Conservation (phyloP, 1,284 basidiomycete species). For the Ustilago tritici region DNA sequence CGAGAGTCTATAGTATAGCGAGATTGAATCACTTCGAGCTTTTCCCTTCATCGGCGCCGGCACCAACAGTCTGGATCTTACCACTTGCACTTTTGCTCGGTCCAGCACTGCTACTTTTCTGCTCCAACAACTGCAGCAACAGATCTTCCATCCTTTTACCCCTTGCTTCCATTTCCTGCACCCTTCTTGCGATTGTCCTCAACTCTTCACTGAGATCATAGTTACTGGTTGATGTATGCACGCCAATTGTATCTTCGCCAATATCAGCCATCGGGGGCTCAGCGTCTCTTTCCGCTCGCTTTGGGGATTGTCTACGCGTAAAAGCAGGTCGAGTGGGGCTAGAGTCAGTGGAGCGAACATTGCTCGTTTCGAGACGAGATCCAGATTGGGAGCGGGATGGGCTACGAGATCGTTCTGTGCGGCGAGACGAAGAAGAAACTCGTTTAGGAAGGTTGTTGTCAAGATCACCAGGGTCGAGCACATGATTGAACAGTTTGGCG, state of each 20-base stretch:
- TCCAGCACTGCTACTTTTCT: constrained; percentile 10
- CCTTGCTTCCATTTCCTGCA: constrained; percentile 46
- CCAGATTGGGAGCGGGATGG: constrained; percentile 8
- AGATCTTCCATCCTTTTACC: constrained; percentile 49
- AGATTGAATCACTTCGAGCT: neutral
- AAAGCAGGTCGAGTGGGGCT: constrained; percentile 14
- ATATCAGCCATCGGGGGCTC: neutral
- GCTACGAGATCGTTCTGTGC: constrained; percentile 10
- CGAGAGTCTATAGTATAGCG: neutral
- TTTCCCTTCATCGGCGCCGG: neutral
- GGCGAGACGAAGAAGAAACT: constrained; percentile 8
- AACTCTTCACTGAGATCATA: constrained; percentile 30
- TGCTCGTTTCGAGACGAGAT: neutral
- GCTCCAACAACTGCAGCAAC: constrained; percentile 36
- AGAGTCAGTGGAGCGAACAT: neutral
- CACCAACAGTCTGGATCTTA: neutral
- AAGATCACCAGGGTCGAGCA: constrained; percentile 22
- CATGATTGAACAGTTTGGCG: constrained; percentile 41
- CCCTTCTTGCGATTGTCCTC: constrained; percentile 25
- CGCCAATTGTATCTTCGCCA: constrained; percentile 16
- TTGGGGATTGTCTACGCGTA: constrained; percentile 1
- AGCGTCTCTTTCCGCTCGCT: neutral
- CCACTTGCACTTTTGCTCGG: neutral
- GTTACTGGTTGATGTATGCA: constrained; percentile 3
- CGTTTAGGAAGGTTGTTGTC: constrained; percentile 6